phyloP scores from a whole-genome alignment of 2,329 filamentous ascomycete genomes.

The Geoglossum cookeanum region DNA sequence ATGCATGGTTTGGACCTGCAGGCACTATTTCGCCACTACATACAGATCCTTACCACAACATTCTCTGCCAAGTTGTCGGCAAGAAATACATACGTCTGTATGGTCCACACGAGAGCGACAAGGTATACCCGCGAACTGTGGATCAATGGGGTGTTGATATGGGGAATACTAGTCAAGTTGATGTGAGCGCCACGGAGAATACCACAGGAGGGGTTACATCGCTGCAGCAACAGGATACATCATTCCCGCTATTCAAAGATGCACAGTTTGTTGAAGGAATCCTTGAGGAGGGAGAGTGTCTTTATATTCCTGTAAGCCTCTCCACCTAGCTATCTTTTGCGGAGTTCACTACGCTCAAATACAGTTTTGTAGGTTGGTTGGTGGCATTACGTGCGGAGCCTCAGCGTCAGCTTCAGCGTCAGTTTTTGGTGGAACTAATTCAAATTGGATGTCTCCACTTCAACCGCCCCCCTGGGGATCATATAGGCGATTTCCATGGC shows the following conservation, averaged over 20 bases:
- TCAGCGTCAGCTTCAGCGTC: conserved; percentile 79
- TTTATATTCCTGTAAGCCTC: conserved; percentile 58
- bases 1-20: conserved; percentile 83
- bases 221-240: conserved; percentile 10
- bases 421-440: conserved; percentile 82
- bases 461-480: not conserved
- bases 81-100: conserved; percentile 86
- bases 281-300: conserved; percentile 58
- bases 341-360: not conserved
- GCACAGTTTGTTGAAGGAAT: conserved; percentile 59
- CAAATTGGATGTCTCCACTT: not conserved
- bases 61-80: conserved; percentile 76
- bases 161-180: conserved; percentile 71
- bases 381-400: conserved; percentile 91
- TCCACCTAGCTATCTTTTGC: conserved; percentile 25
- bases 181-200: conserved; percentile 51
- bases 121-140: conserved; percentile 40
- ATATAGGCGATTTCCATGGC: too few relatives aligned
- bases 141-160: conserved; percentile 62
- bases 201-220: conserved; percentile 26
- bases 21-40: conserved; percentile 84
- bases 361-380: conserved; percentile 37
- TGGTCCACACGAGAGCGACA: conserved; percentile 39
- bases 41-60: conserved; percentile 85
- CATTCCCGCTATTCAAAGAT: conserved; percentile 35